Evolutionary conservation across 2,329 filamentous ascomycete genomes (phyloP), one percentile per base, ranked within the genome.

Genomic region (Curvularia spicifera): DNA sequence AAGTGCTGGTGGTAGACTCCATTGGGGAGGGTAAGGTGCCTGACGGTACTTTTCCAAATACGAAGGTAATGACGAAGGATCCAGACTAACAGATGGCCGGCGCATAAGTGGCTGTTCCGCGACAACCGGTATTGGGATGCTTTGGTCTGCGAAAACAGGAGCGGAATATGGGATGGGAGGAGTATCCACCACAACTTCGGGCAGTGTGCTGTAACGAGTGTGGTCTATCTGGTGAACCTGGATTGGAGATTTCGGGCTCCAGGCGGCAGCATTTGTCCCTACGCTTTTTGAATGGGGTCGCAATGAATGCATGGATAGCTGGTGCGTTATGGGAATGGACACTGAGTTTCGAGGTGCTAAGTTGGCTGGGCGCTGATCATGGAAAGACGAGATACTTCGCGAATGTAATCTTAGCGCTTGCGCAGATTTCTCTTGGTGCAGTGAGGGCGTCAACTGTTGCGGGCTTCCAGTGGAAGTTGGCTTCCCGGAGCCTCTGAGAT

Each of bases 11-110:
- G 62, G 53, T 6, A 70, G 65, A 10, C 43, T 55, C 73, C 73
- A 76, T 49, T 74, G 72, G 35, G 68, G 67, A 8, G 73, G 73
- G 50, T 72, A 70, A 3, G 73, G 71, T 2, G 72, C 65, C 50
- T 73, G 67, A 4, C 65, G 66, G 48, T 75, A 57, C 28, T 61
- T 40, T 48, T 76, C 73, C 1, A 76, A 60, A 57, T 74, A 72
- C 12, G 52, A 28, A 9, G 70, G 57, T 46, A 73, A 18, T 5
- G 63, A 60, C 1, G 28, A 33, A 22, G 67, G 57, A 22, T 67
- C 61, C 22, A 48, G 51, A 39, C 40, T 8, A 18, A 60, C 39
- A 24, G 56, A 52, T 22, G 53, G 49, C 24, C 57, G 31, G 26
- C 39, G 35, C 13, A 18, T 20, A n/a, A 42, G 33, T 24, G 43